Base-by-base conservation (phyloP, 1,284 basidiomycete species). In the Ustilago crameri region DNA sequence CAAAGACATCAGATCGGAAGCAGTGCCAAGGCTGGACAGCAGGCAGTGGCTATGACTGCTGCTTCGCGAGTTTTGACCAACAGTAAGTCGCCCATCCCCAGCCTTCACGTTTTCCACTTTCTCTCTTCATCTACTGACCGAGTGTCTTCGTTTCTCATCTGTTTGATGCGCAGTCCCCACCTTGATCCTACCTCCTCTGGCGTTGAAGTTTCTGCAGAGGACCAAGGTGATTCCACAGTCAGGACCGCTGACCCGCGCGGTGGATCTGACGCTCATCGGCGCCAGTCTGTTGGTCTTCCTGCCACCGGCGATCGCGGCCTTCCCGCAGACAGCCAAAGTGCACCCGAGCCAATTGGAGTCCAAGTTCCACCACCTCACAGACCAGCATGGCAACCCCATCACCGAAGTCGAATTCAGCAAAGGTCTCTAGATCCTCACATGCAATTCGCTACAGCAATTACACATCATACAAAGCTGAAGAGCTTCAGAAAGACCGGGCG, bases 231-330 rank as follows among this genome's bases (percentile, higher is more conserved):
- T 79, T 37, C 76, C 76, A 12, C 37, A 63, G 4, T 38, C 55
- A 17, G 75, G 75, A 9, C 24, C 58, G 8, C 37, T 67, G 20
- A 64, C 76, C 5, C 44, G 72, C n/a, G 56, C 61, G 20, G 63
- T 74, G 12, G 75, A 79, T 27, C 35, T 79, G 4, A 51, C 61
- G 1, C 44, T 79, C 75, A 85, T 87, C 77, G 87, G 87, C 5
- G 72, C 85, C 1, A 85, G 84, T 2, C 83, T 87, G 15, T 85
- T 86, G 47, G 71, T 86, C 49, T 87, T 86, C 84, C 81, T 87
- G 0, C 87, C 87, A 0, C 86, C 86, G 8, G 86, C 86, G n/a
- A 87, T 87, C 68, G 86, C 86, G 12, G 85, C 85, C 64, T 87
- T 87, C 81, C 87, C 87, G 5, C 86, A 87, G 64, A 79, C 84